A percentile compares a stretch with the other conserved stretches of the same genome.
Conservation (phyloP, 805 yeast species). For the Hanseniaspora valbyensis region DNA sequence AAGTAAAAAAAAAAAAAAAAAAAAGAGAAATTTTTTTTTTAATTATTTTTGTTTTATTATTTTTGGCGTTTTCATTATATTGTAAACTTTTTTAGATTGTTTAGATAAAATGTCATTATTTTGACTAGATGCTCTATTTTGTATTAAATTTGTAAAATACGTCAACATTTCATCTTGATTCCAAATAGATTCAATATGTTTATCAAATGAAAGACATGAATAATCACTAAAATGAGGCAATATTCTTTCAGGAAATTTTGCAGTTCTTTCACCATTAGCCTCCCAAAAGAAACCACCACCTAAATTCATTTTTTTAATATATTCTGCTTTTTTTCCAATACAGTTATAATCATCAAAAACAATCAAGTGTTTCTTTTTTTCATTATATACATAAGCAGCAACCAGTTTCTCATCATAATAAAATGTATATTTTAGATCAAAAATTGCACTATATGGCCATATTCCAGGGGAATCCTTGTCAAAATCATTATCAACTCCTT, state of each 20-base stretch:
- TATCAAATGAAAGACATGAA: not conserved
- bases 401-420: constrained; percentile 41
- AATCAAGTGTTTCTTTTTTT: constrained; percentile 33
- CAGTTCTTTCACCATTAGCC: constrained; percentile 56
- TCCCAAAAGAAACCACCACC: constrained; percentile 98
- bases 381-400: constrained; percentile 44
- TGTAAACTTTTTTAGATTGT: not conserved
- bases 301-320: constrained; percentile 36
- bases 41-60: too few relatives aligned
- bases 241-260: constrained; percentile 25
- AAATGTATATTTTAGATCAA: constrained; percentile 21
- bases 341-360: constrained; percentile 57
- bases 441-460: constrained; percentile 48
- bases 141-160: constrained; percentile 16
- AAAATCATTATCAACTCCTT: constrained; percentile 35
- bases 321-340: constrained; percentile 47
- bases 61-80: not conserved
- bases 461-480: constrained; percentile 39
- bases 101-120: not conserved
- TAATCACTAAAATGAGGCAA: constrained; percentile 27
- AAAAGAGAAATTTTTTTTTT: too few relatives aligned
- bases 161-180: constrained; percentile 17
- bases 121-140: not conserved
- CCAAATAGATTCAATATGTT: constrained; percentile 18
- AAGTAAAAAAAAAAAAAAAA: too few relatives aligned